A percentile compares a stretch with the other conserved stretches of the same genome.
These are phyloP conservation scores for Nakazawaea anatomiae DNA, from an alignment of 805 yeast species.

Conservation along the genomic window DNA sequence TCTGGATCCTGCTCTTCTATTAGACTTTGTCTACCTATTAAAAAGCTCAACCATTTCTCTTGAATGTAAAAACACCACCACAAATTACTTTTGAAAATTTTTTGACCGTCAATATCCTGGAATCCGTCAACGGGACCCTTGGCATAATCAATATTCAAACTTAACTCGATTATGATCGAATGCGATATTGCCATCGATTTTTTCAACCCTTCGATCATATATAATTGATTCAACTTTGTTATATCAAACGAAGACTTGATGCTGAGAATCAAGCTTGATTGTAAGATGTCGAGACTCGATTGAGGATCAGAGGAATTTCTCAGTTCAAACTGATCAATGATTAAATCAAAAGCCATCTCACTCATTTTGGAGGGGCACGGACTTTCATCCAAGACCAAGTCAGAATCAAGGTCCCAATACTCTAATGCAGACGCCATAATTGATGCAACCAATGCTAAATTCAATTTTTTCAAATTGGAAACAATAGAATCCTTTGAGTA, in stretches of 20 bases:
- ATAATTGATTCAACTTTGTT: slow-evolving; percentile 5
- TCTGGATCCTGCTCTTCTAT: neutral
- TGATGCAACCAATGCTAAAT: slow-evolving; percentile 1
- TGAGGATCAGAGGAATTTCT: neutral
- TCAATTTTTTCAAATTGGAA: slow-evolving; percentile 5
- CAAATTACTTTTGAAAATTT: slow-evolving; percentile 7
- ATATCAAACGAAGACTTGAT: slow-evolving; percentile 9
- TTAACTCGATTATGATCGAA: slow-evolving; percentile 1
- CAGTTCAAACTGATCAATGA: slow-evolving; percentile 2
- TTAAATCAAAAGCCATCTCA: slow-evolving; percentile 8
- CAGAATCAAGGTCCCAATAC: slow-evolving; percentile 10
- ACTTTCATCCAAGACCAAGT: slow-evolving; percentile 5
- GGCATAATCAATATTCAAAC: neutral
- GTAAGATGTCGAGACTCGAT: slow-evolving; percentile 1
- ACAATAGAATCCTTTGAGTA: neutral
- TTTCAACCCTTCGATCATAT: neutral
- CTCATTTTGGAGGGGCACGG: neutral
- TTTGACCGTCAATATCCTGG: neutral
- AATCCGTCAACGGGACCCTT: neutral
- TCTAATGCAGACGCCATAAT: slow-evolving; percentile 7
- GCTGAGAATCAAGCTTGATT: slow-evolving; percentile 7
- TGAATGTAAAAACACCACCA: slow-evolving; percentile 12
- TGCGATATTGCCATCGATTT: slow-evolving; percentile 3
- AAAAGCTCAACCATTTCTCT: slow-evolving; percentile 9
- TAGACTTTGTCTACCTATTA: slow-evolving; percentile 6